Evolutionary conservation across 768 basidiomycete species (phyloP), one percentile per base, ranked within the genome.

Genomic region (Amanita muscaria): DNA sequence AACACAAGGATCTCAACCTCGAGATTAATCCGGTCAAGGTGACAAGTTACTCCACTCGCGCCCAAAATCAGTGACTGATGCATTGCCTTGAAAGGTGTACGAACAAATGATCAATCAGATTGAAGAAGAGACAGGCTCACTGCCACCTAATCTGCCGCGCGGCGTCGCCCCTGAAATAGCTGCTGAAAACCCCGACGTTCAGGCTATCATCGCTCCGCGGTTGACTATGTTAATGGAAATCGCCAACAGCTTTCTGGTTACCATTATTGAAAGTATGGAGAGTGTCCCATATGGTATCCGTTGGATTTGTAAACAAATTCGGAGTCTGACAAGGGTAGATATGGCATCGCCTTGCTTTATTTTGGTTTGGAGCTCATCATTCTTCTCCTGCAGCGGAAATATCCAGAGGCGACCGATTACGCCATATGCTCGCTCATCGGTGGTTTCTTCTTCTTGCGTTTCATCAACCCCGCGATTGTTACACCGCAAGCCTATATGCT

Each of bases 401-500:
- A 98, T 64, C 96, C 96, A 1, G 96, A 99, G 46, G 96, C 94
- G 23, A 94, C 89, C 22, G 96, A 98, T 68, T 93, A 92, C 54
- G 92, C 94, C 38, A 94, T 99, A 46, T 98, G 94, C 60, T 97
- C 93, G 5, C 78, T 99, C 42, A 99, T 99, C 51, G 96, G 96
- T 39, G 96, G 96, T 8, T 99, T 99, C 70, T 99, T 99, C 78
- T 99, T 99, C 77, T 80, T 99, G 49, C 88, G 96, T 15, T 99
- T 99, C 68, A 98, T 99, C 69, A 99, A 99, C 56, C 96, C 96
- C 2, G 96, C 96, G 2, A 90, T 99, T 45, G 96, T 99, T 49
- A 99, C 96, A 0, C 96, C 96, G 0, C 96, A 99, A 60, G 96
- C 96, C 23, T 99, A 98, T 63, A 99, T 99, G 96, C 77, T 99